Conservation (phyloP, 148 eudicot species). For the Cornus kousa region DNA sequence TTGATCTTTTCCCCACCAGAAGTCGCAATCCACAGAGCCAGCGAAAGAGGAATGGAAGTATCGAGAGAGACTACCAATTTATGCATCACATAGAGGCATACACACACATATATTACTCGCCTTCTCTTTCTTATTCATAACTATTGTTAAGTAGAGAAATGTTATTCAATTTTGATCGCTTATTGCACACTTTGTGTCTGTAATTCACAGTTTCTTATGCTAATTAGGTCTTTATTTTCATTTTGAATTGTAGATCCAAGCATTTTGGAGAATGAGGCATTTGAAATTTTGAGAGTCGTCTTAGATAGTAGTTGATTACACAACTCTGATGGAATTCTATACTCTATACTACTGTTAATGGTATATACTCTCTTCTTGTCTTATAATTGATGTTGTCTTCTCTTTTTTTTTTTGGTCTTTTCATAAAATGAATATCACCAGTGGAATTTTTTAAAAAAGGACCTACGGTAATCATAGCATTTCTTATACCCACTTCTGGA, state of each 20-base stretch:
- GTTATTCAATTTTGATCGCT: neutral
- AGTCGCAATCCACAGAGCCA: too few relatives aligned
- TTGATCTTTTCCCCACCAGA: too few relatives aligned
- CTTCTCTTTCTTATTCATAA: too few relatives aligned
- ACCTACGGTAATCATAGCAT: too few relatives aligned
- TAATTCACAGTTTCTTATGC: neutral
- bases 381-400: slow-evolving; percentile 5
- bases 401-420: slow-evolving; percentile 1
- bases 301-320: slow-evolving; percentile 49
- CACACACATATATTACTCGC: too few relatives aligned
- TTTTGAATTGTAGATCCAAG: slow-evolving; percentile 41
- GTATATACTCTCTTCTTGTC: slow-evolving; percentile 30
- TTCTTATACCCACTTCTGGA: too few relatives aligned
- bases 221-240: neutral
- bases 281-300: slow-evolving; percentile 65
- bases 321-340: slow-evolving; percentile 33
- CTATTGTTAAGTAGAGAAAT: neutral
- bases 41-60: slow-evolving; percentile 49
- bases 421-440: too few relatives aligned
- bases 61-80: slow-evolving; percentile 51
- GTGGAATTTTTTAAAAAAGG: too few relatives aligned
- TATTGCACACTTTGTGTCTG: neutral
- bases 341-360: slow-evolving; percentile 45
- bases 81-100: slow-evolving; percentile 56
- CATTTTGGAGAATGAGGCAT: slow-evolving; percentile 65